Conservation (phyloP, 805 yeast genomes). For the Sungouiozyma ichnusensis region DNA sequence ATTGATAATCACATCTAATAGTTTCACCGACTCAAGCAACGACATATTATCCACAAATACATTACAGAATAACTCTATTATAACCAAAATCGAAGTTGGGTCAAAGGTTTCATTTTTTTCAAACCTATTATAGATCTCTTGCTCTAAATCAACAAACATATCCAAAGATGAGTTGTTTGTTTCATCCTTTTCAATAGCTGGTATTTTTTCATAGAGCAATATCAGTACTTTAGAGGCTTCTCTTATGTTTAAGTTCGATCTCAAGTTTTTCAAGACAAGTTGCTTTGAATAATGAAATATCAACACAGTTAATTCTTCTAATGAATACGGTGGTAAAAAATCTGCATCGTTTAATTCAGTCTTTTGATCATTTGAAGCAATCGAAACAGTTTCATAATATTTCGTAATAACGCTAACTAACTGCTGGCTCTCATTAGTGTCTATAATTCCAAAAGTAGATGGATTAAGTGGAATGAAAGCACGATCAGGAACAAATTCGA, state of each 20-base stretch:
- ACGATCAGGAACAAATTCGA: conserved; percentile 52
- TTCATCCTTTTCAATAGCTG: conserved; percentile 22
- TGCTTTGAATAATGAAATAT: conserved; percentile 27
- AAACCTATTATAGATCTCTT: conserved; percentile 14
- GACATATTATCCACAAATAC: conserved; percentile 21
- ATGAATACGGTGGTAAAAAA: conserved; percentile 30
- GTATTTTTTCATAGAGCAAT: conserved; percentile 36
- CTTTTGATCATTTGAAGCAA: conserved; percentile 6
- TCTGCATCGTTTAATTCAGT: conserved; percentile 10
- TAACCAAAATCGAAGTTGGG: conserved; percentile 16
- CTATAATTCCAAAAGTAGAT: conserved; percentile 20
- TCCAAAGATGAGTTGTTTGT: conserved; percentile 26
- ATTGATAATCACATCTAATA: conserved; percentile 24
- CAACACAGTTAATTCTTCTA: conserved; percentile 35
- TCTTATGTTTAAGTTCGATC: conserved; percentile 14
- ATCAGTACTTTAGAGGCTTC: conserved; percentile 31
- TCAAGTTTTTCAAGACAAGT: conserved; percentile 18
- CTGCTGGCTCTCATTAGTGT: conserved; percentile 9
- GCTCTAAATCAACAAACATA: conserved; percentile 17
- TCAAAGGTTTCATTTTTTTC: conserved; percentile 6
- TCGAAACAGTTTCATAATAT: conserved; percentile 27
- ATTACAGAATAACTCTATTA: conserved; percentile 25
- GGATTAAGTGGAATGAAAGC: conserved; percentile 48
- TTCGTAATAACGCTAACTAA: conserved; percentile 23
- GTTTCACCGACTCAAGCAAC: conserved; percentile 15